phyloP scores from a whole-genome alignment of 1,139 yeast species.

The Tardiomyces digboiensis region DNA sequence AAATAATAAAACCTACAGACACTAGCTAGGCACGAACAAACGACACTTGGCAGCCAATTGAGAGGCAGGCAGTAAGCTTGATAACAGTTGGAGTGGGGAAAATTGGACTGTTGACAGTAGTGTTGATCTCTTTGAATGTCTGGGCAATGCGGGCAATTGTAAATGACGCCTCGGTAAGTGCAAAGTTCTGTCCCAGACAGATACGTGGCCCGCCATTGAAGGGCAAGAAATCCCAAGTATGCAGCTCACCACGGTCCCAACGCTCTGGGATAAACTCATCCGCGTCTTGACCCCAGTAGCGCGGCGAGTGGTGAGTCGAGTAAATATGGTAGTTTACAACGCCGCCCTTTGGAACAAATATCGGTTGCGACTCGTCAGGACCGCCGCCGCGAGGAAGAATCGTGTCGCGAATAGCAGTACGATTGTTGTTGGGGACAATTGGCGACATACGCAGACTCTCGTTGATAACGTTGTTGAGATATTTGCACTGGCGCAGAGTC shows the following conservation, averaged over 20 bases:
- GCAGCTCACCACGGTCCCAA: conserved; percentile 32
- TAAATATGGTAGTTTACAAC: conserved; percentile 52
- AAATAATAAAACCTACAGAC: no score
- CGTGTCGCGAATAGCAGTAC: conserved; percentile 25
- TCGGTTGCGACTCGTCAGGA: conserved; percentile 32
- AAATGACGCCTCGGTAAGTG: conserved; percentile 45
- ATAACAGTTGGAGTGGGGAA: background rate
- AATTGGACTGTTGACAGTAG: background rate
- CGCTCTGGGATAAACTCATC: conserved; percentile 42
- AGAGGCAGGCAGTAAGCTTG: background rate
- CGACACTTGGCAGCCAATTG: background rate
- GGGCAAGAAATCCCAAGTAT: conserved; percentile 26
- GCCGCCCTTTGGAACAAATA: conserved; percentile 42
- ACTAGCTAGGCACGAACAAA: background rate
- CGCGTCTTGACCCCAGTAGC: conserved; percentile 43
- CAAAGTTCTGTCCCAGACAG: conserved; percentile 52
- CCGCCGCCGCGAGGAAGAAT: conserved; percentile 45
- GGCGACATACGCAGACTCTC: conserved; percentile 21
- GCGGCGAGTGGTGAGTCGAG: conserved; percentile 43
- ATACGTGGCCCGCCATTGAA: conserved; percentile 55
- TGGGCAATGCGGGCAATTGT: conserved; percentile 36
- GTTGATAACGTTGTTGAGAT: conserved; percentile 22
- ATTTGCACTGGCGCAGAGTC: conserved; percentile 38
- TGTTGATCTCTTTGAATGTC: conserved; percentile 8
- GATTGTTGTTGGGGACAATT: conserved; percentile 21